These are phyloP conservation scores for Backusella circina DNA, from an alignment of 192 early-diverging fungal species.

Conservation along the genomic window DNA sequence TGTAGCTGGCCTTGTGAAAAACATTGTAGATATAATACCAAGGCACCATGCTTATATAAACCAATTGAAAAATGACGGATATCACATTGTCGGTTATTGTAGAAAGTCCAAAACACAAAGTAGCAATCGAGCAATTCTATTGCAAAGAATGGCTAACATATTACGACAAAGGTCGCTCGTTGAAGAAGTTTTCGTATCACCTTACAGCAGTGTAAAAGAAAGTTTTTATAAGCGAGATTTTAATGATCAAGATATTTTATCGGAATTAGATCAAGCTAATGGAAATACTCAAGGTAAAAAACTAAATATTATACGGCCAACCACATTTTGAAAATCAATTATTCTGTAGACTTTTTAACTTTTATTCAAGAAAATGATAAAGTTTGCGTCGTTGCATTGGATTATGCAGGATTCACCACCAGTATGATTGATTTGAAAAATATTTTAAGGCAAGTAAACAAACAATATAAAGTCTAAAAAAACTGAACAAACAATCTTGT, in stretches of 20 bases:
- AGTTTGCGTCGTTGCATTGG: background rate
- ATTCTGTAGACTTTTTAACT: background rate
- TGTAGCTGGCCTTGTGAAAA: background rate
- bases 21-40: background rate
- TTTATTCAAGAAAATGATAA: background rate
- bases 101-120: background rate
- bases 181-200: background rate
- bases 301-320: background rate
- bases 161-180: background rate
- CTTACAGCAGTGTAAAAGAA: background rate
- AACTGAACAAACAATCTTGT: background rate
- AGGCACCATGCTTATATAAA: constrained; percentile 1
- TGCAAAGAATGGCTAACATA: constrained; percentile 3
- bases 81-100: background rate
- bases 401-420: background rate
- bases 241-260: background rate
- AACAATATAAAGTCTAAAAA: background rate
- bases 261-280: background rate
- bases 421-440: background rate
- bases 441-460: background rate
- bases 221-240: background rate
- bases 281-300: background rate
- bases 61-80: background rate
- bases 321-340: background rate
- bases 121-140: background rate